Evolutionary conservation across 1,139 yeast species (phyloP).

Genomic region (Yamadazyma buinensis): DNA sequence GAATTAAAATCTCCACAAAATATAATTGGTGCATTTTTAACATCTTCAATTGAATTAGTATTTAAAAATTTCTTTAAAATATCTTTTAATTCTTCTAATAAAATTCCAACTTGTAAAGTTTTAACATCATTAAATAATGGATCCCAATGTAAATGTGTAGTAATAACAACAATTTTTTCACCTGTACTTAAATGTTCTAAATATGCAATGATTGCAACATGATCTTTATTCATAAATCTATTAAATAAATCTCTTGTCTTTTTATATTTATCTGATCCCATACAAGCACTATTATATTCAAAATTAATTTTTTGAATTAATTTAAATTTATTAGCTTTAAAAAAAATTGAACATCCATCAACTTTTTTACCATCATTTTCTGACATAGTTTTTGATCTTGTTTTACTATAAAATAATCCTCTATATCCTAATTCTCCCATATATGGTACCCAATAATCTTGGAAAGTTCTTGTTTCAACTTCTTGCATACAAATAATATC

Average conservation of each 20-base stretch:
- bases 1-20: constrained; percentile 98
- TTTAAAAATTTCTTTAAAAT: constrained; percentile 52
- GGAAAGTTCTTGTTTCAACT: constrained; percentile 83
- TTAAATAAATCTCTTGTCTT: constrained; percentile 93
- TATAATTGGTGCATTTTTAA: constrained; percentile 67
- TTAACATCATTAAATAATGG: constrained; percentile 96
- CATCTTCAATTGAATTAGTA: constrained; percentile 45
- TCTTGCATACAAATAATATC: constrained; percentile 93
- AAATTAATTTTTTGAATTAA: constrained; percentile 68
- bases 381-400: constrained; percentile 89
- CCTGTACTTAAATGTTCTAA: constrained; percentile 74
- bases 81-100: constrained; percentile 80
- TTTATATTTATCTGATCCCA: constrained; percentile 84
- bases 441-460: constrained; percentile 80
- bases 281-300: constrained; percentile 86
- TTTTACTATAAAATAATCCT: constrained; percentile 80
- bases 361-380: constrained; percentile 82
- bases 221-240: constrained; percentile 94
- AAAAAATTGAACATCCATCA: constrained; percentile 96
- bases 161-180: constrained; percentile 69
- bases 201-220: constrained; percentile 78
- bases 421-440: constrained; percentile 73
- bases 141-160: constrained; percentile 98
- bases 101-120: constrained; percentile 88
- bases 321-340: constrained; percentile 63